These are phyloP conservation scores for Lupinus albus DNA, from an alignment of 306 rosid genomes.

Conservation along the genomic window DNA sequence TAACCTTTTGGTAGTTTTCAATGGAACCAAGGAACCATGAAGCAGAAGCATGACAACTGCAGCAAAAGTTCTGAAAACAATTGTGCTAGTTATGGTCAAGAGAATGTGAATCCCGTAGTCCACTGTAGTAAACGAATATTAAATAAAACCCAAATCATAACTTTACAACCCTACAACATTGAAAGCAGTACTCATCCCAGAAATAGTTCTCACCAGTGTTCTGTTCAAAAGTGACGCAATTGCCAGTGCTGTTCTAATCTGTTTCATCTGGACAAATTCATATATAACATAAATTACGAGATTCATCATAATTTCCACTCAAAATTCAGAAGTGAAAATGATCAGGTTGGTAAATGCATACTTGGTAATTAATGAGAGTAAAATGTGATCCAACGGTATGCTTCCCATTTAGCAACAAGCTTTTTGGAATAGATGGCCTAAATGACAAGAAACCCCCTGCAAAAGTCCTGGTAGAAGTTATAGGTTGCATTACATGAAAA, in stretches of 20 bases:
- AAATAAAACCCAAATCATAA: no score
- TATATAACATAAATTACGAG: conserved; percentile 30
- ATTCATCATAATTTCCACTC: conserved; percentile 34
- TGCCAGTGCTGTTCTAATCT: conserved; percentile 88
- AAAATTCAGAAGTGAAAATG: conserved; percentile 47
- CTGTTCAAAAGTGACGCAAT: conserved; percentile 88
- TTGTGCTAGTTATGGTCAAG: neutral
- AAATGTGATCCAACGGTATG: conserved; percentile 78
- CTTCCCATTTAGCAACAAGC: conserved; percentile 65
- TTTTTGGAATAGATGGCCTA: conserved; percentile 86
- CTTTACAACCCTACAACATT: neutral
- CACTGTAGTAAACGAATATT: neutral
- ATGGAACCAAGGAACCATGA: neutral
- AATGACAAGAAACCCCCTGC: conserved; percentile 90
- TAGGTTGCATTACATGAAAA: conserved; percentile 26
- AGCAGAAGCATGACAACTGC: no score
- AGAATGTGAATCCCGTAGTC: neutral
- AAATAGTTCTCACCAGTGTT: conserved; percentile 73
- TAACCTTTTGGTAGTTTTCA: conserved; percentile 13
- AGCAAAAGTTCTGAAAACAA: neutral
- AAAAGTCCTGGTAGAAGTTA: conserved; percentile 38
- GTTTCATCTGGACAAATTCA: conserved; percentile 71
- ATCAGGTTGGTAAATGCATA: conserved; percentile 57
- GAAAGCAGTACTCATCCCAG: conserved; percentile 24
- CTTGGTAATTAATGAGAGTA: conserved; percentile 85